Evolutionary conservation across 1,139 yeast species (phyloP).

Genomic region (Meyerozyma guilliermondii): DNA sequence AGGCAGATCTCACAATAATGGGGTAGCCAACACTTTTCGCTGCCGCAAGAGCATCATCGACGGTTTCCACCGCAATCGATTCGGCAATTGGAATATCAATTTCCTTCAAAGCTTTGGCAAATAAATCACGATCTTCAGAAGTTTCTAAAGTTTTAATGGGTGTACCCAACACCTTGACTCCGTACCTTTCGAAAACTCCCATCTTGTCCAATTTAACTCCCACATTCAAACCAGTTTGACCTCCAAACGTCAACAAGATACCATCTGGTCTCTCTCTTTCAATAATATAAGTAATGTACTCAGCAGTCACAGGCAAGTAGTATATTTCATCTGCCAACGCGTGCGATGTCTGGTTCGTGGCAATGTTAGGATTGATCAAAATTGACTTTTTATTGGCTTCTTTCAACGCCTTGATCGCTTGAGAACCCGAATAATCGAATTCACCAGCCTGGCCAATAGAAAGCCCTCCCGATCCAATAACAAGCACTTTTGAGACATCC

Average conservation of each 20-base stretch:
- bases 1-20: slow-evolving; percentile 95
- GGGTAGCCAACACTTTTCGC: slow-evolving; percentile 90
- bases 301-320: slow-evolving; percentile 94
- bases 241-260: slow-evolving; percentile 91
- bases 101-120: slow-evolving; percentile 90
- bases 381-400: slow-evolving; percentile 85
- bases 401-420: slow-evolving; percentile 91
- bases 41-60: slow-evolving; percentile 87
- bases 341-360: slow-evolving; percentile 96
- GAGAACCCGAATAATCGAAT: slow-evolving; percentile 96
- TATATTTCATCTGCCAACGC: slow-evolving; percentile 93
- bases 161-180: slow-evolving; percentile 93
- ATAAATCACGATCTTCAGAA: slow-evolving; percentile 95
- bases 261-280: slow-evolving; percentile 97
- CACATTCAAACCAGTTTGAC: slow-evolving; percentile 95
- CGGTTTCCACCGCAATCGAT: slow-evolving; percentile 89
- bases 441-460: slow-evolving; percentile 99
- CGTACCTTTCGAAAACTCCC: slow-evolving; percentile 89
- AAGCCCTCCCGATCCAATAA: slow-evolving; percentile 96
- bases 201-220: slow-evolving; percentile 91
- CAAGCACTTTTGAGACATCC: slow-evolving; percentile 83
- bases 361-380: slow-evolving; percentile 93
- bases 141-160: slow-evolving; percentile 94
- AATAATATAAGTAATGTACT: slow-evolving; percentile 87
- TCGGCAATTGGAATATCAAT: slow-evolving; percentile 94